Base-by-base conservation (phyloP, 2,329 filamentous ascomycete species). In the Pyrenophora seminiperda region DNA sequence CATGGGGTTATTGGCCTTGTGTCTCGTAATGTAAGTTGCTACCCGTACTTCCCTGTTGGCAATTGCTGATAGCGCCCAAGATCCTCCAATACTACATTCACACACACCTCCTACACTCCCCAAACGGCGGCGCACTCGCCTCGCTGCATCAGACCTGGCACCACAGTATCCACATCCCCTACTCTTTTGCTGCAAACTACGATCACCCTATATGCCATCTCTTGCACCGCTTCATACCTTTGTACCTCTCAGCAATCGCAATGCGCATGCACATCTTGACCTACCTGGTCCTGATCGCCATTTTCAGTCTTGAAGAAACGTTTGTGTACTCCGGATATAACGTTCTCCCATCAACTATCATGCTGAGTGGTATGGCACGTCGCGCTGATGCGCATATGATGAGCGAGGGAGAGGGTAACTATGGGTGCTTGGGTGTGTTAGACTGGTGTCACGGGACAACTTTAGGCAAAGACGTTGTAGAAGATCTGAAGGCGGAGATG, bases 41-140 rank as follows among this genome's bases (percentile, higher is more conserved):
- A 32, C 10, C 10, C 17, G 30, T n/a, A 20, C 13, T 32, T 2
- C 6, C 43, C 6, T 13, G 38, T 71, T 34, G 39, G 7, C 10
- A 4, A 52, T 59, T 38, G 36, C 43, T 54, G 17, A 54, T 13
- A 9, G 6, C 2, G 24, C 7, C 14, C 13, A 24, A 90, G 76
- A 63, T 84, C 5, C 67, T 91, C 9, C 83, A 85, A 49, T 96
- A 95, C 70, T 81, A 84, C 61, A 79, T 90, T 59, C 91, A 96
- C 74, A 85, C 88, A 42, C 82, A 82, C 65, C 51, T 87, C 19
- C 80, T 96, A 7, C 91, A 96, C 73, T 72, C 66, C 0, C 60
- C 70, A 0, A 55, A 38, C 13, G 61, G 63, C 30, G 62, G 65
- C 13, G 62, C 50, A 22, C 50, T 73, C 5, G 68, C 68, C 11